Base-by-base conservation (phyloP, 805 yeast species). In the Isabelozyma rhagii region DNA sequence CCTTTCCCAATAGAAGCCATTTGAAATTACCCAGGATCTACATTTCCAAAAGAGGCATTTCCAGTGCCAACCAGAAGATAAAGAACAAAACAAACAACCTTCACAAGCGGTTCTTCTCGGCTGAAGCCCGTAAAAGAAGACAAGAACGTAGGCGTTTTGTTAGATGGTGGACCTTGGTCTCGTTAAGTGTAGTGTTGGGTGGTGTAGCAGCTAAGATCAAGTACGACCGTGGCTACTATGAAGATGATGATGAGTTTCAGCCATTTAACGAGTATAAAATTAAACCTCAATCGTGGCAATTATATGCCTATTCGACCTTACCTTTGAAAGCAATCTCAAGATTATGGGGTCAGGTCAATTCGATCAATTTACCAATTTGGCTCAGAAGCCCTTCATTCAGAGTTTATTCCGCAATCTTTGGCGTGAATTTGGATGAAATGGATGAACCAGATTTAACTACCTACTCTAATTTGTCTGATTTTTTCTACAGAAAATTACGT, bases 271-370 rank as follows among this genome's bases (percentile, higher is more conserved):
- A 72, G 49, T 72, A 73, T 59, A 68, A 67, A 43, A 75, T 80
- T 49, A 78, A 78, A 56, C 92, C 91, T 8, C 85, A 83, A 55
- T 86, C 96, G 8, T 92, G 97, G 97, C 84, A 87, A 41, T 80
- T 93, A 49, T 92, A 89, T 61, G 86, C 94, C 29, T 94, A 94
- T 68, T 83, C 91, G 3, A 85, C 97, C 1, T 74, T 94, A 44
- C 99, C 99, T 1, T 78, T 94, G 63, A 90, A 92, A 63, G 88
- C 97, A 1, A 75, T 91, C 34, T 91, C 97, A 0, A 80, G 99
- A 53, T 69, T 93, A 43, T 94, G 99, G 99, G 99, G 99, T 31
- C 83, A 82, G 59, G 79, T 94, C 50, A 94, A 94, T 64, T 84
- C 84, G 49, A 77, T 92, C 43, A 85, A 83, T 43, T 74, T 94